phyloP scores from a whole-genome alignment of 129 eudicot species.

The Deinandra increscens region DNA sequence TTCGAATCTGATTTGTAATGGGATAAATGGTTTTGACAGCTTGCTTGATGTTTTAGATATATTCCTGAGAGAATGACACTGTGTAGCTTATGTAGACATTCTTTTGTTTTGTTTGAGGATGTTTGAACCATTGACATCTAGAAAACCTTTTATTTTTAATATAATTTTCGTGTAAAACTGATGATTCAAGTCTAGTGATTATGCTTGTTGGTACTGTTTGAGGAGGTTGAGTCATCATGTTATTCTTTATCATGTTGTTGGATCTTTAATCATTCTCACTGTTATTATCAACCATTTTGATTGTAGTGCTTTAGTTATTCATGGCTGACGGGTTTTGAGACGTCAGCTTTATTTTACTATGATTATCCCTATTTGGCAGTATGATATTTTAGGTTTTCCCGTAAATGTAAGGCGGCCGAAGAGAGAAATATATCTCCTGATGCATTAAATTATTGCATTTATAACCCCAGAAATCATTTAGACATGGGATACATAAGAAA shows the following conservation, averaged over 20 bases:
- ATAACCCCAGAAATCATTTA: conserved; percentile 2
- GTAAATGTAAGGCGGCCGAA: neutral
- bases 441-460: neutral
- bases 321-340: conserved; percentile 16
- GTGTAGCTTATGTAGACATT: neutral
- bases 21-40: neutral
- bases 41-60: conserved; percentile 19
- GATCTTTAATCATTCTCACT: neutral
- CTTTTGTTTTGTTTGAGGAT: conserved; percentile 6
- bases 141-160: too few relatives aligned
- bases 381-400: conserved; percentile 11
- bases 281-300: conserved; percentile 10
- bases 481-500: conserved; percentile 15
- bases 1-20: conserved; percentile 1
- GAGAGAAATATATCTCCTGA: neutral
- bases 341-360: conserved; percentile 14
- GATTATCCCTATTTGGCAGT: conserved; percentile 10
- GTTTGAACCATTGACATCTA: conserved; percentile 3
- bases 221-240: conserved; percentile 4
- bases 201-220: conserved; percentile 14
- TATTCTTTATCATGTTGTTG: conserved; percentile 8
- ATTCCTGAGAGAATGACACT: neutral
- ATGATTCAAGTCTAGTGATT: conserved; percentile 8
- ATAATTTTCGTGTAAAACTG: neutral
- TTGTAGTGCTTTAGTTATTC: neutral